Conservation (phyloP, 305 asterid genomes). For the Fraxinus greggii region DNA sequence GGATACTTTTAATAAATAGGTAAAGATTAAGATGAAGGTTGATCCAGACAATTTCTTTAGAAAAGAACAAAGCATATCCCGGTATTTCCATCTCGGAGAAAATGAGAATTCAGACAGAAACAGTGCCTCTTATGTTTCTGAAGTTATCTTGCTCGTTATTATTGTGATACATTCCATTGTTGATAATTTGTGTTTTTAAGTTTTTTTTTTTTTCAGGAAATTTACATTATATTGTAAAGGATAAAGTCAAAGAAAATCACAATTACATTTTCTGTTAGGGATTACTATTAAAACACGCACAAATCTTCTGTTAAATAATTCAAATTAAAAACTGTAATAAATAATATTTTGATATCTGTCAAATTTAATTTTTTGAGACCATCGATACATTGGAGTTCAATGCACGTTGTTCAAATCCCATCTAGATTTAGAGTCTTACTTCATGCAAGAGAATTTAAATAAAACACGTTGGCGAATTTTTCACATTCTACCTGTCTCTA, state of each 20-base stretch:
- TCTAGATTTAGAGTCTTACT: too few relatives aligned
- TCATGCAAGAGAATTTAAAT: background rate
- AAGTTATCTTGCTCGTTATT: background rate
- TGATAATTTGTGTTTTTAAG: too few relatives aligned
- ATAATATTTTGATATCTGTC: background rate
- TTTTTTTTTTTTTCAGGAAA: too few relatives aligned
- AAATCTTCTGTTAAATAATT: too few relatives aligned
- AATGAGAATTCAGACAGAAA: background rate
- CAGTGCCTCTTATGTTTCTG: background rate
- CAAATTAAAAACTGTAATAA: background rate
- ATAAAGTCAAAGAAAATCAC: background rate
- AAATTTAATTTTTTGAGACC: background rate
- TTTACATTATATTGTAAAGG: background rate
- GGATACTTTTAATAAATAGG: slow-evolving; percentile 40
- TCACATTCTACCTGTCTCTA: background rate
- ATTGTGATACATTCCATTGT: background rate
- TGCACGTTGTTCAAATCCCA: too few relatives aligned
- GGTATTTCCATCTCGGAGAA: slow-evolving; percentile 19
- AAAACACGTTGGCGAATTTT: background rate
- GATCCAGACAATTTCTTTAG: slow-evolving; percentile 48
- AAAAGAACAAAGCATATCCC: slow-evolving; percentile 52
- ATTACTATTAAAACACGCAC: too few relatives aligned
- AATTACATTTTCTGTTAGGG: too few relatives aligned
- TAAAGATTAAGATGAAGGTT: slow-evolving; percentile 35
- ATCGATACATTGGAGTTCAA: background rate